A percentile compares a stretch with the other conserved stretches of the same genome.
Evolutionary conservation across 495 filamentous ascomycete species (phyloP).

Genomic region (Oidiodendron maius): DNA sequence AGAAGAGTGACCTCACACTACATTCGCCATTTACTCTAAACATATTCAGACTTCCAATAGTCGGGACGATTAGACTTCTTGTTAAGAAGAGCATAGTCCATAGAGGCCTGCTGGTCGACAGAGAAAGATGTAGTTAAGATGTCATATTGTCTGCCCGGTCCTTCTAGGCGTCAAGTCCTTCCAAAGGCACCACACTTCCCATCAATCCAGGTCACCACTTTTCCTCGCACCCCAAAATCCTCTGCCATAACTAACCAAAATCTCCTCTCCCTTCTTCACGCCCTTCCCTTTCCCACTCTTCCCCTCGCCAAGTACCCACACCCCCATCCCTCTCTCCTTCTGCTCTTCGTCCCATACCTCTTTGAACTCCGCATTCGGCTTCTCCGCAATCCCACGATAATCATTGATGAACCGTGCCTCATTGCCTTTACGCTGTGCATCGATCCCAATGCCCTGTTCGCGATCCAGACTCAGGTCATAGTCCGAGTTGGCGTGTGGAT

Average conservation of each 20-base stretch:
- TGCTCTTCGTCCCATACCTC: constrained; percentile 42
- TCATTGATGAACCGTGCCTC: constrained; percentile 72
- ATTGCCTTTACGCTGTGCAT: constrained; percentile 56
- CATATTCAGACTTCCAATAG: too few relatives aligned
- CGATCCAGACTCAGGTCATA: constrained; percentile 64
- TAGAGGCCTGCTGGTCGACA: too few relatives aligned
- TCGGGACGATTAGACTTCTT: too few relatives aligned
- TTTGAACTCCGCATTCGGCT: constrained; percentile 45
- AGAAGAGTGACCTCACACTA: too few relatives aligned
- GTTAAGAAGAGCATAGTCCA: too few relatives aligned
- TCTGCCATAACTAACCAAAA: constrained; percentile 63
- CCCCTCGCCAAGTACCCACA: constrained; percentile 53
- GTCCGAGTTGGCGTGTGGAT: constrained; percentile 42
- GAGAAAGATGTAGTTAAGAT: too few relatives aligned
- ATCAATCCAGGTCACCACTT: too few relatives aligned
- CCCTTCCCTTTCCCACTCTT: constrained; percentile 30
- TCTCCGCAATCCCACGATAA: constrained; percentile 54
- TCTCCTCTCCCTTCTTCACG: constrained; percentile 52
- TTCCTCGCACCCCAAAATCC: constrained; percentile 52
- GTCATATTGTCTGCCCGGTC: too few relatives aligned
- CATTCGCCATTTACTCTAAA: too few relatives aligned
- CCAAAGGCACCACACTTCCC: too few relatives aligned
- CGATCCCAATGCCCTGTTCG: constrained; percentile 53
- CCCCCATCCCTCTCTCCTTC: constrained; percentile 48
- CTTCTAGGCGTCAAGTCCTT: too few relatives aligned